Percentiles rank a stretch among this genome's conserved stretches.
Evolutionary conservation across 2,329 filamentous ascomycete genomes (phyloP).

Genomic region (Xylariales sp.): DNA sequence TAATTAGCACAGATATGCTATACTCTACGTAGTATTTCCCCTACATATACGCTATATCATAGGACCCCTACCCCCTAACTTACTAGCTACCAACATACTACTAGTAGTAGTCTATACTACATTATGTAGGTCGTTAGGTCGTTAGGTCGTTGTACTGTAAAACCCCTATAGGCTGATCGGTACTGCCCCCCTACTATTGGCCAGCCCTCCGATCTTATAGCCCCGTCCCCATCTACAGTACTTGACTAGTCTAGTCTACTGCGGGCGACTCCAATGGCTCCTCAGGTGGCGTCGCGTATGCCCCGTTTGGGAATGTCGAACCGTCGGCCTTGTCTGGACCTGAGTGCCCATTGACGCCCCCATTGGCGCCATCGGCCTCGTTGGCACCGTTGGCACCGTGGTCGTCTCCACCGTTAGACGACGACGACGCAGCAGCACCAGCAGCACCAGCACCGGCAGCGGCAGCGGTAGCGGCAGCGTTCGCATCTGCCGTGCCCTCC

Average conservation of each 20-base stretch:
- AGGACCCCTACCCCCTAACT: too few species aligned
- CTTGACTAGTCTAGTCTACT: constrained; percentile 38
- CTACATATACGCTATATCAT: too few species aligned
- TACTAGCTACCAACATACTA: too few species aligned
- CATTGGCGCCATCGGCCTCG: background rate
- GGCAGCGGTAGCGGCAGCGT: background rate
- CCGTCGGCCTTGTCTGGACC: constrained; percentile 24
- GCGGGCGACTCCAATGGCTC: constrained; percentile 41
- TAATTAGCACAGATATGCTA: constrained; percentile 26
- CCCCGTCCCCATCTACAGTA: too few species aligned
- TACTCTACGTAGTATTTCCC: too few species aligned
- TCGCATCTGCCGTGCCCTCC: constrained; percentile 24
- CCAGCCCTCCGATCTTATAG: background rate
- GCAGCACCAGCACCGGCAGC: too few species aligned
- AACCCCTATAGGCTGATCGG: background rate
- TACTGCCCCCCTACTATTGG: background rate
- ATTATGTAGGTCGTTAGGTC: too few species aligned
- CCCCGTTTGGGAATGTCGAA: constrained; percentile 25
- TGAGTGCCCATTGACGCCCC: constrained; percentile 3
- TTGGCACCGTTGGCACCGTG: background rate
- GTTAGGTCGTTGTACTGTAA: too few species aligned
- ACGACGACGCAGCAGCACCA: too few species aligned
- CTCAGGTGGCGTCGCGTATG: constrained; percentile 19
- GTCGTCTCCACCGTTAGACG: constrained; percentile 3
- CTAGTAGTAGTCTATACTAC: too few species aligned